Evolutionary conservation across 495 filamentous ascomycete genomes (phyloP), one percentile per base, ranked within the genome.

Genomic region (Paragyromitra xinjiangensis): DNA sequence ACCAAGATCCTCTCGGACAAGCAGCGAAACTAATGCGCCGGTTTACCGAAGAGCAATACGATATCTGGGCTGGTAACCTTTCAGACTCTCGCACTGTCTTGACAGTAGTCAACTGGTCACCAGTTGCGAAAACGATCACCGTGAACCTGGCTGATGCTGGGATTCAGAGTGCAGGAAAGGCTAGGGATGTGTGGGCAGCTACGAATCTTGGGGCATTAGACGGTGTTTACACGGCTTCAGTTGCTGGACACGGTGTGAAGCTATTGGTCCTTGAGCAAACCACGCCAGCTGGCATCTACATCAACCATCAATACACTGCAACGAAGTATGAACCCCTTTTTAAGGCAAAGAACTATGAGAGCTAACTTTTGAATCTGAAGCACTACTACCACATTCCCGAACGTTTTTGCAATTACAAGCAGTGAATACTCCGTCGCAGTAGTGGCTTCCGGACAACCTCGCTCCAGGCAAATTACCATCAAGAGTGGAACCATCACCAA

Each of bases 1-100:
- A 88, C 71, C 88, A 90, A 78, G 89, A 89, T 72, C 50, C 83
- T 2, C 79, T 88, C 0, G 88, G 86, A 16, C 82, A 84, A 39
- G 85, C 86, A 68, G 87, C 85, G 6, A 81, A 77, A 37, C 78
- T 82, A 12, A 51, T 83, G 56, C 64, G 80, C 7, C 73, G 78
- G 14, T 74, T 75, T 45, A 82, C 85, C 0, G 84, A 86, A 19
- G 84, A 85, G 55, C 83, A 80, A 39, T 86, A 84, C 77, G 86
- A 89, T 26, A 83, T 87, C 12, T 88, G 86, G 86, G 84, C 84
- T 61, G 87, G 86, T 0, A 83, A 83, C 11, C 81, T 88, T 42
- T 84, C 84, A 0, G 83, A 80, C 5, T 83, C 78, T 0, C 59
- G 85, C 5, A 85, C 75, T 3, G 85, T 88, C 4, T 83, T 84